Percentiles rank a stretch among this genome's conserved stretches.
phyloP scores from a whole-genome alignment of 164 flowering plant species.

The Sedum album region DNA sequence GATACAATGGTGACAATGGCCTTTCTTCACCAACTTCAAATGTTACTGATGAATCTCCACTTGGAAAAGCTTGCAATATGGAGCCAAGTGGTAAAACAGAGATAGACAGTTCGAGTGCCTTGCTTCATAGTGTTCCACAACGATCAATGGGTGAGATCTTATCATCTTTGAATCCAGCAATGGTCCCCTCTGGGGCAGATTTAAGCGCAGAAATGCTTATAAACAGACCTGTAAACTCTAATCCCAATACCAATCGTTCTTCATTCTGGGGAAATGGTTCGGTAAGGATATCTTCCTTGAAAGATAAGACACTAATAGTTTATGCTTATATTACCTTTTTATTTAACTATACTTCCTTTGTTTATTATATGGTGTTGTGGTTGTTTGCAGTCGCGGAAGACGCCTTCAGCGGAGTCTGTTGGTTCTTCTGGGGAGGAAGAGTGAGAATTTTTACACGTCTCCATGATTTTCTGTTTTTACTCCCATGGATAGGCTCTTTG shows the following conservation, averaged over 20 bases:
- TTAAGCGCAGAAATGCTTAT: slow-evolving; percentile 38
- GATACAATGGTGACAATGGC: slow-evolving; percentile 33
- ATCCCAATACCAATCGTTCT: slow-evolving; percentile 48
- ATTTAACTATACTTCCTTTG: not conserved
- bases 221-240: slow-evolving; percentile 21
- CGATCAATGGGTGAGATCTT: slow-evolving; percentile 71
- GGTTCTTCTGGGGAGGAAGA: slow-evolving; percentile 98
- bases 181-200: slow-evolving; percentile 30
- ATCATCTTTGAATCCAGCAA: slow-evolving; percentile 52
- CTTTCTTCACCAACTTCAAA: slow-evolving; percentile 29
- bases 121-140: slow-evolving; percentile 43
- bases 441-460: slow-evolving; percentile 34
- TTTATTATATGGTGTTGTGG: not conserved
- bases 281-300: slow-evolving; percentile 39
- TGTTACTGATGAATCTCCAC: slow-evolving; percentile 21
- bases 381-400: slow-evolving; percentile 57
- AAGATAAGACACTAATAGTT: not conserved
- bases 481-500: not conserved
- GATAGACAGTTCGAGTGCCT: slow-evolving; percentile 25
- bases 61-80: slow-evolving; percentile 22
- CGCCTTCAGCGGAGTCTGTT: slow-evolving; percentile 71
- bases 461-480: not conserved
- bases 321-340: not conserved
- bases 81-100: slow-evolving; percentile 25
- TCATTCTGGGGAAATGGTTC: slow-evolving; percentile 78